phyloP scores from a whole-genome alignment of 768 basidiomycete species.

The Kwoniella botswanensis region DNA sequence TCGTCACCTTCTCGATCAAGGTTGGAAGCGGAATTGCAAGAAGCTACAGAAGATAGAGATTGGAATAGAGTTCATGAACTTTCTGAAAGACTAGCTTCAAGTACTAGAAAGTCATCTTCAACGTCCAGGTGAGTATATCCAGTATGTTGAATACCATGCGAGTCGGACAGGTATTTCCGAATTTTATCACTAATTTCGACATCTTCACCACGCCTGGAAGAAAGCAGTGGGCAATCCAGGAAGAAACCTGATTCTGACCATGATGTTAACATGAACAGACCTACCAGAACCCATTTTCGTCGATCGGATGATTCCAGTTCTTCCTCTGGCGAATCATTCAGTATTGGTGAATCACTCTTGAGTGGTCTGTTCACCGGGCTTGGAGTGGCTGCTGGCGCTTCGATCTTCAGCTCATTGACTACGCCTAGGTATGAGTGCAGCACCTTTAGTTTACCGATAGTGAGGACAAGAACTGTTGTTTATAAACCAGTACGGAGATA shows the following conservation, averaged over 20 bases:
- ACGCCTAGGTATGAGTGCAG: background rate
- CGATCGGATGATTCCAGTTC: background rate
- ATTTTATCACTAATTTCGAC: too few relatives aligned
- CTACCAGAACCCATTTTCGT: too few relatives aligned
- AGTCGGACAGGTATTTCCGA: too few relatives aligned
- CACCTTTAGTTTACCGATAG: background rate
- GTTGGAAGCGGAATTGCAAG: background rate
- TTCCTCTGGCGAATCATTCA: background rate
- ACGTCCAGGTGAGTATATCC: too few relatives aligned
- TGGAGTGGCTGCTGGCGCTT: background rate
- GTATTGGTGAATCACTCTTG: background rate
- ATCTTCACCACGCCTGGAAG: too few relatives aligned
- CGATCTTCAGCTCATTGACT: background rate
- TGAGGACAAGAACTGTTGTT: background rate
- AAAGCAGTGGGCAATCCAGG: too few relatives aligned
- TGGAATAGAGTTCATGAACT: background rate
- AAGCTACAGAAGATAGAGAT: background rate
- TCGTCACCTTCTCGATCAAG: background rate
- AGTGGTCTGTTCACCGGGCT: background rate
- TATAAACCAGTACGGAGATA: background rate
- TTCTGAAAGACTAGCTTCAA: background rate
- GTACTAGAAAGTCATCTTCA: background rate
- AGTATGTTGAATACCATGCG: too few relatives aligned
- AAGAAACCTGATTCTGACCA: too few relatives aligned
- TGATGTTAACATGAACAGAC: too few relatives aligned